Evolutionary conservation across 164 flowering plant genomes (phyloP), one percentile per base, ranked within the genome.

Genomic region (Taxillus chinensis): DNA sequence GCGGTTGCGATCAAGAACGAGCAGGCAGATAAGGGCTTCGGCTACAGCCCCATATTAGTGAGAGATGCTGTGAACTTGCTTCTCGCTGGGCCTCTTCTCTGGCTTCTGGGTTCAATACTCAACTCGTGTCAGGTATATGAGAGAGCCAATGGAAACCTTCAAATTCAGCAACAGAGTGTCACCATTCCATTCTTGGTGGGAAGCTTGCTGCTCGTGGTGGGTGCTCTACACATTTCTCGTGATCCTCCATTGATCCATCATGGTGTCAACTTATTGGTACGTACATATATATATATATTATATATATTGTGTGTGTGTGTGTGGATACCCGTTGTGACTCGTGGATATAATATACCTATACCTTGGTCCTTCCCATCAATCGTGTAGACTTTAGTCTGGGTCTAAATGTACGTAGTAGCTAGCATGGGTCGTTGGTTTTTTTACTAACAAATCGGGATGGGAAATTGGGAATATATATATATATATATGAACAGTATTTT

Each of bases 41-140:
- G 69, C 1, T 64, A 79, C 67, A 59, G 9, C 11, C 77, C 69
- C 54, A 27, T 27, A 27, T 50, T 81, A 54, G 86, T 82, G 59
- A 71, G 68, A 65, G 82, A 78, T 68, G 95, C 85, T 38, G 12
- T 83, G 71, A 78, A 71, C 63, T 63, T 93, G 88, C 78, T 90
- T 4, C 67, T 89, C 41, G 96, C 92, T 16, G 96, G 95, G 3
- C 77, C 96, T 9, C 69, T 67, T 59, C 66, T 93, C 8, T 90
- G 97, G 96, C 58, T 86, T 17, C 58, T 90, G 14, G 98, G 98
- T 7, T 90, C 98, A 2, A 76, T 90, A 62, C 87, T 79, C 55
- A 89, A 88, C 69, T 77, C 86, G 0, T 93, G 96, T 70, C 99
- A 90, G 68, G 73, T 87, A 40, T 93, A 89, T 14, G 92, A 90